Percentiles rank a stretch among this genome's conserved stretches.
Evolutionary conservation across 129 eudicot genomes (phyloP).

Genomic region (Scalesia atractyloides): DNA sequence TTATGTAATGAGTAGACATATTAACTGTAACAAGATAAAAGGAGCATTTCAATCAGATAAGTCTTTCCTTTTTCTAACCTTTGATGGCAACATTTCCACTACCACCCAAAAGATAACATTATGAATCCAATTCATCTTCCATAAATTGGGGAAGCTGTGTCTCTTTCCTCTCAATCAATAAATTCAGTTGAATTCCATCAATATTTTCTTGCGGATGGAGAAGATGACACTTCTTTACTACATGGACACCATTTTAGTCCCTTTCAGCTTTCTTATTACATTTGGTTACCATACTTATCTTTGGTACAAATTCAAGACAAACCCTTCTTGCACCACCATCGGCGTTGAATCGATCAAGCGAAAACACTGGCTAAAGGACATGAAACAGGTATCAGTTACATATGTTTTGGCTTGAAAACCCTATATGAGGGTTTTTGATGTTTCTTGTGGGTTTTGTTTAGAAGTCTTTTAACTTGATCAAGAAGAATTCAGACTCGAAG

Average conservation of each 20-base stretch:
- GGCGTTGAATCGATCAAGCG: conserved; percentile 66
- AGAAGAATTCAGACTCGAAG: neutral
- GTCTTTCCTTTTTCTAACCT: conserved; percentile 26
- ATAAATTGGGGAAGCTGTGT: conserved; percentile 18
- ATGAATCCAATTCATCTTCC: conserved; percentile 41
- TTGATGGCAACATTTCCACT: conserved; percentile 35
- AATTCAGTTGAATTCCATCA: conserved; percentile 18
- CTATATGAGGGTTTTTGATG: neutral
- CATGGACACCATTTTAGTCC: conserved; percentile 72
- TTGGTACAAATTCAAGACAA: conserved; percentile 64
- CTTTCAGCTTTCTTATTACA: conserved; percentile 72
- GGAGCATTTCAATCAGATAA: conserved; percentile 1
- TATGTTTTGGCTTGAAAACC: neutral
- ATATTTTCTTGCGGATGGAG: conserved; percentile 6
- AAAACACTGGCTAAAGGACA: conserved; percentile 59
- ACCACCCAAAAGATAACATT: conserved; percentile 20
- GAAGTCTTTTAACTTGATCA: neutral
- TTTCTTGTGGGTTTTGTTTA: neutral
- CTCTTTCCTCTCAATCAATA: conserved; percentile 22
- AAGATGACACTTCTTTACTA: conserved; percentile 44
- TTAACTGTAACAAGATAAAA: neutral
- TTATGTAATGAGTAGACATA: neutral
- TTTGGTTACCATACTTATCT: conserved; percentile 89
- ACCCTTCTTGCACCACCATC: conserved; percentile 61
- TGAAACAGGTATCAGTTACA: conserved; percentile 46